These are phyloP conservation scores for Pyronema domesticum DNA, from an alignment of 495 filamentous ascomycete genomes.

Conservation along the genomic window DNA sequence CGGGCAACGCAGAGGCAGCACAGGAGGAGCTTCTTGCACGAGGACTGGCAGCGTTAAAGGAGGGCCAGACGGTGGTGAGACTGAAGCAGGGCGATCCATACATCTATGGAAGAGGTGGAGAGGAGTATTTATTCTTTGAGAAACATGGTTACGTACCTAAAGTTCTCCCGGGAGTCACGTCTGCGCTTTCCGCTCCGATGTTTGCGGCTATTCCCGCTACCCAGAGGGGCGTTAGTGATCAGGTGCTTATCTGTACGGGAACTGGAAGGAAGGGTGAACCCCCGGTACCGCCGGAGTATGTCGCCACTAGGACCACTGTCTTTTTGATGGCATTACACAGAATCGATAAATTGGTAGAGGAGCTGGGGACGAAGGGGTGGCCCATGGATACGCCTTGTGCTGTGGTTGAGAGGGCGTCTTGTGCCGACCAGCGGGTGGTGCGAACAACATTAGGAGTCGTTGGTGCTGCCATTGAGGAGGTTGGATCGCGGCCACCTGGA, in stretches of 20 bases:
- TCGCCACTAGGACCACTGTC: slow-evolving; percentile 64
- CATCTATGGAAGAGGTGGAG: slow-evolving; percentile 82
- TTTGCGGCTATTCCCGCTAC: slow-evolving; percentile 79
- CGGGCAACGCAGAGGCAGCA: slow-evolving; percentile 83
- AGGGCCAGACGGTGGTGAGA: slow-evolving; percentile 63
- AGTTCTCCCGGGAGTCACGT: slow-evolving; percentile 82
- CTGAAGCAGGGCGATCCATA: slow-evolving; percentile 96
- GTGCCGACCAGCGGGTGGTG: slow-evolving; percentile 84
- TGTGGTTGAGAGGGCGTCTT: slow-evolving; percentile 85
- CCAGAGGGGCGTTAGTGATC: slow-evolving; percentile 76
- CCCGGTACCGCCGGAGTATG: slow-evolving; percentile 61
- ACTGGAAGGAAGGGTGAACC: slow-evolving; percentile 82
- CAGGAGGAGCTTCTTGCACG: slow-evolving; percentile 78
- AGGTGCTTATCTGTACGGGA: slow-evolving; percentile 84
- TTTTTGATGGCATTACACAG: slow-evolving; percentile 93
- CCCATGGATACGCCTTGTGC: slow-evolving; percentile 59
- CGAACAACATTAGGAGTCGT: slow-evolving; percentile 67
- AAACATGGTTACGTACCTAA: slow-evolving; percentile 46
- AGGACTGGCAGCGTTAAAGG: slow-evolving; percentile 51
- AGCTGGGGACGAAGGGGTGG: slow-evolving; percentile 38
- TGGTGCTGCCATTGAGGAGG: slow-evolving; percentile 66
- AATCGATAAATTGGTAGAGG: slow-evolving; percentile 48
- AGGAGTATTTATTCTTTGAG: slow-evolving; percentile 78
- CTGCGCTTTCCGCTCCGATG: slow-evolving; percentile 65
- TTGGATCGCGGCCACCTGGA: slow-evolving; percentile 77